Conservation (phyloP, 1,139 yeast species). For the Dujonia santamariae region DNA sequence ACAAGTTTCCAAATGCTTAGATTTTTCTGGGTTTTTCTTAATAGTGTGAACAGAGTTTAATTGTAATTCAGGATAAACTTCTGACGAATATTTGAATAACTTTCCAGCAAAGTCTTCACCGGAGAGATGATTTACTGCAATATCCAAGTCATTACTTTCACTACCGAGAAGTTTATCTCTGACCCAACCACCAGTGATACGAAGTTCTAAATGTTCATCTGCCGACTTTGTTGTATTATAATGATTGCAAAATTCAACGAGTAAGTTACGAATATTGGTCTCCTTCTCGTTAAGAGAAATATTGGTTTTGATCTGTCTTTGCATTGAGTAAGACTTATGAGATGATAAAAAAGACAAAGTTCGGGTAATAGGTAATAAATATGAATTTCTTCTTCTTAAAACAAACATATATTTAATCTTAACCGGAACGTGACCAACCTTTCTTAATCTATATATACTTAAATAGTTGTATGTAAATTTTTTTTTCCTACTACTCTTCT, state of each 20-base stretch:
- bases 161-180: slow-evolving; percentile 85
- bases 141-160: slow-evolving; percentile 83
- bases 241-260: slow-evolving; percentile 41
- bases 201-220: slow-evolving; percentile 37
- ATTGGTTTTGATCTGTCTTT: slow-evolving; percentile 15
- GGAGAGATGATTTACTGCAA: slow-evolving; percentile 78
- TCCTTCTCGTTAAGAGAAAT: slow-evolving; percentile 48
- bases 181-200: slow-evolving; percentile 99
- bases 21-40: slow-evolving; percentile 89
- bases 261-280: slow-evolving; percentile 39
- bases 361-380: too few species aligned
- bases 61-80: slow-evolving; percentile 38
- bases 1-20: slow-evolving; percentile 94
- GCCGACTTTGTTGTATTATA: slow-evolving; percentile 21
- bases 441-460: too few species aligned
- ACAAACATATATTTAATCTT: too few species aligned
- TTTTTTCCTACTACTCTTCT: too few species aligned
- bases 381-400: background rate
- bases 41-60: slow-evolving; percentile 70
- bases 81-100: slow-evolving; percentile 52
- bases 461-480: too few species aligned
- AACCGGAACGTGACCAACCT: too few species aligned
- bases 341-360: background rate
- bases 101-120: slow-evolving; percentile 84
- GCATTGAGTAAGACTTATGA: slow-evolving; percentile 14